A percentile compares a stretch with the other conserved stretches of the same genome.
phyloP scores from a whole-genome alignment of 331 rosid species.

The Saraca asoca region DNA sequence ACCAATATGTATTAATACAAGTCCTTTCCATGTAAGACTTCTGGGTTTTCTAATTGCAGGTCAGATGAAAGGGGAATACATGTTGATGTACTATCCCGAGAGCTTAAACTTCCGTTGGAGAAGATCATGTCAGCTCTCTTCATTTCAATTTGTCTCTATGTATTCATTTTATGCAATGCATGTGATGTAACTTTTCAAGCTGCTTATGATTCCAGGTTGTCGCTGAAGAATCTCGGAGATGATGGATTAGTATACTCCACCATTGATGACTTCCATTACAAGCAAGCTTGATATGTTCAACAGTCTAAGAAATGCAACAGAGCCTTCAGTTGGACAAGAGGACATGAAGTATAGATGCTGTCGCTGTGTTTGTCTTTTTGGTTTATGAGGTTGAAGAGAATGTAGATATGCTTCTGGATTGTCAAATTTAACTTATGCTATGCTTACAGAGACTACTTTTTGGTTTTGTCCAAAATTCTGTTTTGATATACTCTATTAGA shows the following conservation, averaged over 20 bases:
- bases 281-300: conserved; percentile 56
- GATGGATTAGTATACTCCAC: conserved; percentile 91
- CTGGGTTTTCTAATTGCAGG: conserved; percentile 45
- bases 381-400: conserved; percentile 6
- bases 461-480: neutral
- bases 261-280: conserved; percentile 85
- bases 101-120: conserved; percentile 74
- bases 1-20: neutral
- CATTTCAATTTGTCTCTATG: conserved; percentile 1
- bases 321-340: conserved; percentile 14
- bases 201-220: conserved; percentile 55
- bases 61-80: conserved; percentile 72
- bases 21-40: conserved; percentile 1
- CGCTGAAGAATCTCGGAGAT: conserved; percentile 73
- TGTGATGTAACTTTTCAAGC: conserved; percentile 5
- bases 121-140: conserved; percentile 61
- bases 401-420: conserved; percentile 45
- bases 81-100: conserved; percentile 65
- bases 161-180: neutral
- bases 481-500: neutral
- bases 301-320: conserved; percentile 4
- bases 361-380: conserved; percentile 30
- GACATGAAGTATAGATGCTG: conserved; percentile 20
- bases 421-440: conserved; percentile 11
- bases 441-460: no score